Evolutionary conservation across 2,329 filamentous ascomycete genomes (phyloP).

Genomic region (Scytalidium lignicola): DNA sequence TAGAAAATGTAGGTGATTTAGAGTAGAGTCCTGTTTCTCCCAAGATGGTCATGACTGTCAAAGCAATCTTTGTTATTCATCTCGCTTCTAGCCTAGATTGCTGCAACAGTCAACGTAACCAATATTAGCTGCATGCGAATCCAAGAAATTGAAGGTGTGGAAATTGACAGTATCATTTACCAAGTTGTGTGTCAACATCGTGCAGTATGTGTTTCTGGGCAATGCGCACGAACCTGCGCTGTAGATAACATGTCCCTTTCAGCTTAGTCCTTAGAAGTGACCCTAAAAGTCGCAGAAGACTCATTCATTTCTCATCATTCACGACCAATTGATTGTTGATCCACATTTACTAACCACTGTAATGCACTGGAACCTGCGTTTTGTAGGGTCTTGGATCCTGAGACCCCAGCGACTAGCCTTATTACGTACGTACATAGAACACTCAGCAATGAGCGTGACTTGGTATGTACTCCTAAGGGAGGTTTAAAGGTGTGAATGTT

Average conservation of each 20-base stretch:
- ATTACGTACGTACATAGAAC: background rate
- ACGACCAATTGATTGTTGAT: no score
- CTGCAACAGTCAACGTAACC: background rate
- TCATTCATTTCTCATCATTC: no score
- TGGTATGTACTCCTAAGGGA: background rate
- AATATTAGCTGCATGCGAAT: background rate
- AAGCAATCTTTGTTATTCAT: background rate
- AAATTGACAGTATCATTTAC: background rate
- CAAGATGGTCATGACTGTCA: background rate
- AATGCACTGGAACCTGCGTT: background rate
- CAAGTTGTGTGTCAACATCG: background rate
- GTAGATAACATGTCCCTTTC: no score
- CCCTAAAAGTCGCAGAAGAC: no score
- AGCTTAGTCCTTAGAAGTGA: no score
- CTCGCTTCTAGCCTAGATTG: background rate
- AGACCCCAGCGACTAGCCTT: background rate
- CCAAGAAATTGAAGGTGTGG: background rate
- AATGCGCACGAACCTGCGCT: background rate
- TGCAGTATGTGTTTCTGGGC: background rate
- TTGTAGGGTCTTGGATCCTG: background rate
- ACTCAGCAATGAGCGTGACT: background rate
- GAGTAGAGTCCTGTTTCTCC: no score
- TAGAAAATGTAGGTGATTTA: background rate
- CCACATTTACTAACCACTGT: background rate
- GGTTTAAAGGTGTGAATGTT: background rate